These are phyloP conservation scores for Austroboletus novae-zelandiae DNA, from an alignment of 1,284 basidiomycete genomes.

Conservation along the genomic window DNA sequence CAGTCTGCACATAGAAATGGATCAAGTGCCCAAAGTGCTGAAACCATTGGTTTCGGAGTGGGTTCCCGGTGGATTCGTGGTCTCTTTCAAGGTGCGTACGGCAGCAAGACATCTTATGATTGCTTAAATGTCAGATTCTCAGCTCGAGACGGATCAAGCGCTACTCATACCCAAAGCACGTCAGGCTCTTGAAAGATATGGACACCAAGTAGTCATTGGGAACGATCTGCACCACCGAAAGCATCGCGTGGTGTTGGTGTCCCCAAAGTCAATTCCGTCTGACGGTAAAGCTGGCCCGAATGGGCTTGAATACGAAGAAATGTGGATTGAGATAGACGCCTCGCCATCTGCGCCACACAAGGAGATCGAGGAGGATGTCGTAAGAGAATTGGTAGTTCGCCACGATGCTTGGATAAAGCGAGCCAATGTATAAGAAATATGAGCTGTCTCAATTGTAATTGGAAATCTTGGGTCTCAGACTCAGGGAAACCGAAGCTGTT, in stretches of 20 bases:
- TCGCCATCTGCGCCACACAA: constrained; percentile 44
- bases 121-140: not conserved
- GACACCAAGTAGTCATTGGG: constrained; percentile 96
- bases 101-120: not conserved
- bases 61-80: constrained; percentile 88
- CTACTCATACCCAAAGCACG: constrained; percentile 91
- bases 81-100: constrained; percentile 87
- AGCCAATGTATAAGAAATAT: not conserved
- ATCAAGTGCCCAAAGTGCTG: constrained; percentile 96
- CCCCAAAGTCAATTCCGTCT: constrained; percentile 32
- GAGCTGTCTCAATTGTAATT: not conserved
- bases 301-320: constrained; percentile 42
- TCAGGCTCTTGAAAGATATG: constrained; percentile 87
- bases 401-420: constrained; percentile 69
- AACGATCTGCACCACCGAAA: constrained; percentile 92
- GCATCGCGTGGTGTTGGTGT: constrained; percentile 88
- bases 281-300: constrained; percentile 33
- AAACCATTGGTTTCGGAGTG: constrained; percentile 93
- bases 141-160: constrained; percentile 90
- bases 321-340: constrained; percentile 70
- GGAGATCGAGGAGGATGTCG: constrained; percentile 93
- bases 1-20: constrained; percentile 93
- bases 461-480: no score
- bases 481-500: no score
- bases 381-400: constrained; percentile 69